phyloP scores from a whole-genome alignment of 2,329 filamentous ascomycete species.

The Tolypocladium inflatum region DNA sequence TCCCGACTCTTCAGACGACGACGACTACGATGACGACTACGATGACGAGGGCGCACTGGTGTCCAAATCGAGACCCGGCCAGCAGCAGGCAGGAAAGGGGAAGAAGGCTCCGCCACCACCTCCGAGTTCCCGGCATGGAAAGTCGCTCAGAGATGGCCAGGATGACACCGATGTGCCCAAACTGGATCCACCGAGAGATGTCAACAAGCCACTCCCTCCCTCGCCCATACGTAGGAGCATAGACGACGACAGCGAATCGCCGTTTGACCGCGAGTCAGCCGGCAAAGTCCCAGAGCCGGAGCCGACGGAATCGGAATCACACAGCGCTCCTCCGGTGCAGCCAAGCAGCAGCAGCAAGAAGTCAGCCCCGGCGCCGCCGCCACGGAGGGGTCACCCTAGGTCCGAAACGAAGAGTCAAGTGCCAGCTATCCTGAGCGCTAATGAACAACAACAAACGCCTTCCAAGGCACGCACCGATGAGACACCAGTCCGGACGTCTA shows the following conservation, averaged over 20 bases:
- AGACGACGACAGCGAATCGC: slow-evolving; percentile 39
- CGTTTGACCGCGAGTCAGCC: slow-evolving; percentile 44
- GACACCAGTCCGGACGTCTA: slow-evolving; percentile 34
- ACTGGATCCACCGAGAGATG: slow-evolving; percentile 8
- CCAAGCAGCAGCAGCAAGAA: slow-evolving; percentile 22
- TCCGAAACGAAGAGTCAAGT: slow-evolving; percentile 30
- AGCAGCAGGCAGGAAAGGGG: slow-evolving; percentile 13
- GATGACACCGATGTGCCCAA: not conserved
- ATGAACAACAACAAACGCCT: slow-evolving; percentile 4
- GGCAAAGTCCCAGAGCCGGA: slow-evolving; percentile 37
- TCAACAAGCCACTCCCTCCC: slow-evolving; percentile 49
- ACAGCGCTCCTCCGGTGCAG: not conserved
- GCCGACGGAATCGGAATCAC: not conserved
- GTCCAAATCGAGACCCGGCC: not conserved
- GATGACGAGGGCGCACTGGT: not conserved
- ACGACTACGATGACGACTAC: not conserved
- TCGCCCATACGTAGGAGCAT: slow-evolving; percentile 35
- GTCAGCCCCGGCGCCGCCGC: slow-evolving; percentile 40
- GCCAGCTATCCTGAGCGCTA: not conserved
- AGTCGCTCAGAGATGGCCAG: slow-evolving; percentile 45
- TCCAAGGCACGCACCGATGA: slow-evolving; percentile 19
- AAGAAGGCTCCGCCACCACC: slow-evolving; percentile 66
- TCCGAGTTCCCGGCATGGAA: slow-evolving; percentile 66
- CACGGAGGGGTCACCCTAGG: slow-evolving; percentile 36
- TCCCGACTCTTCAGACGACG: slow-evolving; percentile 1